These are phyloP conservation scores for Candida nonsorbophila DNA, from an alignment of 805 yeast genomes.

Conservation along the genomic window DNA sequence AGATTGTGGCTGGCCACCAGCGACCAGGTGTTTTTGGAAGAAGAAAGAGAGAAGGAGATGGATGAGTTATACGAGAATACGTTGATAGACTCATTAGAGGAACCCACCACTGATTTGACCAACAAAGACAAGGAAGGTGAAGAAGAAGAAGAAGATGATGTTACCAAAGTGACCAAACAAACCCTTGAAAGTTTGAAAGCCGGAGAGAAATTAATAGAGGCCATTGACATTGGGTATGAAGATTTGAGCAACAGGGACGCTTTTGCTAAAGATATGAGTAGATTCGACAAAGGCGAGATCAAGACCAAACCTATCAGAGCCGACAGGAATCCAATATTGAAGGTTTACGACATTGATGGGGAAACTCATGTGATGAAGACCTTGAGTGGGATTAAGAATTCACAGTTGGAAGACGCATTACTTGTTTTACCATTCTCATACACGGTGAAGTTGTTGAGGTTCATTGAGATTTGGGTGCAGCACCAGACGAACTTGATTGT, in stretches of 20 bases:
- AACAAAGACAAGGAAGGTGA: conserved; percentile 29
- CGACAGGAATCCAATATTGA: conserved; percentile 62
- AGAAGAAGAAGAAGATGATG: conserved; percentile 47
- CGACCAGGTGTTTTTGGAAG: conserved; percentile 94
- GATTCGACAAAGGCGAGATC: conserved; percentile 35
- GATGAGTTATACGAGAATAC: conserved; percentile 89
- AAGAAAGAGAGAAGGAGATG: conserved; percentile 92
- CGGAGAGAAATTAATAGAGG: conserved; percentile 90
- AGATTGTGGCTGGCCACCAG: conserved; percentile 92
- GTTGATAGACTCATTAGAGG: conserved; percentile 66
- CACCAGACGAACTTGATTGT: conserved; percentile 52
- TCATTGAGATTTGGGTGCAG: conserved; percentile 71
- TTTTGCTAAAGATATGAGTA: conserved; percentile 38
- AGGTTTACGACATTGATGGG: conserved; percentile 67
- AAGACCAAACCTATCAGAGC: conserved; percentile 56
- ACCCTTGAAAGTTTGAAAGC: conserved; percentile 90
- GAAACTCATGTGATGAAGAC: conserved; percentile 75
- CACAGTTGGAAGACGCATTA: conserved; percentile 90
- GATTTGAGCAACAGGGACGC: conserved; percentile 58
- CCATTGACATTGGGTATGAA: conserved; percentile 73
- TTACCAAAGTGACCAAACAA: conserved; percentile 67
- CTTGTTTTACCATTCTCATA: conserved; percentile 87
- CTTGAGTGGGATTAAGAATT: conserved; percentile 63
- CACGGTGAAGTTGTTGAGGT: conserved; percentile 62
- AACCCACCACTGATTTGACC: conserved; percentile 27